phyloP scores from a whole-genome alignment of 208 protist genomes.

The Trypanosoma boissoni region DNA sequence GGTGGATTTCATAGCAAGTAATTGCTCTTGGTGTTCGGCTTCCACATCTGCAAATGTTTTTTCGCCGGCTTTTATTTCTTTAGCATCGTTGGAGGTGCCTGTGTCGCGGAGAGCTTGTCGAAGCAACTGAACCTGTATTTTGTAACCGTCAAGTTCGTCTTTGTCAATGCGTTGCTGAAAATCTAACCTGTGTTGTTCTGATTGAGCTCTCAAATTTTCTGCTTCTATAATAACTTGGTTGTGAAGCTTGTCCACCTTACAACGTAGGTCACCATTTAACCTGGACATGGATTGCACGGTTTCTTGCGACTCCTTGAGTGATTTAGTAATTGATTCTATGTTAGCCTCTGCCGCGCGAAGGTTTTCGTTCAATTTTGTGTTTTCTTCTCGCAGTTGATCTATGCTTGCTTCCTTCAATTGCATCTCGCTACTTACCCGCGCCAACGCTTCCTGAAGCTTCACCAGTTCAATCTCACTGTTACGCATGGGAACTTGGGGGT shows the following conservation, averaged over 20 bases:
- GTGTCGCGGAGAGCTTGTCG: constrained; percentile 46
- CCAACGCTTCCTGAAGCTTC: background rate
- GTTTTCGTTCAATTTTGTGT: constrained; percentile 19
- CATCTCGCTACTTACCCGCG: background rate
- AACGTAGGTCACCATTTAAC: constrained; percentile 3
- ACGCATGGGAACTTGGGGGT: too few relatives aligned
- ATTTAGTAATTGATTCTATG: background rate
- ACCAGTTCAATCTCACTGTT: background rate
- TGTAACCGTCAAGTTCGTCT: constrained; percentile 54
- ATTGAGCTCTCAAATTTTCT: constrained; percentile 26
- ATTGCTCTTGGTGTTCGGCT: constrained; percentile 59
- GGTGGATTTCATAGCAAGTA: constrained; percentile 54
- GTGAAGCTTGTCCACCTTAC: background rate
- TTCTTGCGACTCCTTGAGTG: constrained; percentile 22
- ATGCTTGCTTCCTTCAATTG: background rate
- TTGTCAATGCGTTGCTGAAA: constrained; percentile 34
- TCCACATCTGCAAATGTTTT: constrained; percentile 56
- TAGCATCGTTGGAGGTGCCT: background rate
- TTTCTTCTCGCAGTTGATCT: constrained; percentile 28
- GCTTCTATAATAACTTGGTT: constrained; percentile 36
- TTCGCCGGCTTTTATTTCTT: constrained; percentile 11
- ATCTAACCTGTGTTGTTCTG: background rate
- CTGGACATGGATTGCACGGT: constrained; percentile 14
- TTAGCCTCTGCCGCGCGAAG: constrained; percentile 33
- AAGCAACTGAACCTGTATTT: constrained; percentile 54